Percentiles rank a stretch among this genome's conserved stretches.
phyloP scores from a whole-genome alignment of 352 stramenopile species.

The Globisporangium carolinianum region DNA sequence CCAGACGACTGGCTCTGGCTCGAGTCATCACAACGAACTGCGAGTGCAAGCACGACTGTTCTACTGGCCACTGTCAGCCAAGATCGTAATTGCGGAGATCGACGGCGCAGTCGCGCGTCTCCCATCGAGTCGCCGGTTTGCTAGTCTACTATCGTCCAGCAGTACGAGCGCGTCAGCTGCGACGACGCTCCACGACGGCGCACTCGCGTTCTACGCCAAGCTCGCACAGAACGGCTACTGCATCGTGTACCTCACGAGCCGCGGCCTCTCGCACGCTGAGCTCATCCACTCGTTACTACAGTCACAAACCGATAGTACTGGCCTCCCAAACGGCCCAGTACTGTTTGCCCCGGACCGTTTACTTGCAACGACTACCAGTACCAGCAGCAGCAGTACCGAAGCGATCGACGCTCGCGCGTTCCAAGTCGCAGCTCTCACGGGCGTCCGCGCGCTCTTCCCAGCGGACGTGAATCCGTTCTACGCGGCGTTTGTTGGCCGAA shows the following conservation, averaged over 20 bases:
- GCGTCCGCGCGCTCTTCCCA: conserved; percentile 61
- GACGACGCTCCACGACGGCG: conserved; percentile 44
- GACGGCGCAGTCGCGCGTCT: conserved; percentile 66
- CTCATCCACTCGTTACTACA: conserved; percentile 27
- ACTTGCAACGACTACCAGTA: conserved; percentile 17
- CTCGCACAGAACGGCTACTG: conserved; percentile 64
- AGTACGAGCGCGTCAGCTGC: conserved; percentile 26
- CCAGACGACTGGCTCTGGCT: conserved; percentile 2
- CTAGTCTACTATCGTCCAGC: conserved; percentile 26
- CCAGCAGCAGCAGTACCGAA: conserved; percentile 21
- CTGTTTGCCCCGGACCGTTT: conserved; percentile 58
- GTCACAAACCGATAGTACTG: neutral
- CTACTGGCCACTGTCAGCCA: conserved; percentile 61
- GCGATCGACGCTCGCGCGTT: conserved; percentile 49
- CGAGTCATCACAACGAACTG: conserved; percentile 13
- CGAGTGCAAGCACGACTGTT: conserved; percentile 56
- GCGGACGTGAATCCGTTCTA: conserved; percentile 79
- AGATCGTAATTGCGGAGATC: conserved; percentile 79
- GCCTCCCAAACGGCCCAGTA: conserved; percentile 65
- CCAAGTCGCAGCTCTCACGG: conserved; percentile 57
- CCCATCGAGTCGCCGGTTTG: conserved; percentile 26
- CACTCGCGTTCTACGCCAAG: conserved; percentile 68
- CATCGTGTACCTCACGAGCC: conserved; percentile 78
- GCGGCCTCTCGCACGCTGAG: conserved; percentile 46
- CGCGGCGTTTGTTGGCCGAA: conserved; percentile 63